Evolutionary conservation across 2,329 filamentous ascomycete species (phyloP).

Genomic region (Sclerotinia borealis): DNA sequence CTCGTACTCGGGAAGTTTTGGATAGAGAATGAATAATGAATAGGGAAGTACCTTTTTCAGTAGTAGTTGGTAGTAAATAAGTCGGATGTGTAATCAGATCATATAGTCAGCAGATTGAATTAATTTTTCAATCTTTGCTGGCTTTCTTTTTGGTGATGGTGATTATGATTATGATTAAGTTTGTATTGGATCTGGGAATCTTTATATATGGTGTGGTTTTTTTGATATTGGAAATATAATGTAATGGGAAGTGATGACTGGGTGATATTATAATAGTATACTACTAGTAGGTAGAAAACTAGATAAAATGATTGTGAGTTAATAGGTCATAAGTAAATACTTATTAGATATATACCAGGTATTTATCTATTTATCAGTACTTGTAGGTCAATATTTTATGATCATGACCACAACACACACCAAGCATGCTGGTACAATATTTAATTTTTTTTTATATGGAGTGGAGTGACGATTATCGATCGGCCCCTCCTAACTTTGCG

Average conservation of each 20-base stretch:
- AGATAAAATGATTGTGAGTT: too few species aligned
- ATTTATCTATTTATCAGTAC: too few species aligned
- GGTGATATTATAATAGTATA: too few species aligned
- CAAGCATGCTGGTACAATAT: too few species aligned
- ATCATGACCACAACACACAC: too few species aligned
- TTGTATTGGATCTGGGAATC: neutral
- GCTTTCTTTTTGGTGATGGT: neutral
- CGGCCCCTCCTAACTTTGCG: neutral
- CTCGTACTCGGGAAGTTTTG: constrained; percentile 1
- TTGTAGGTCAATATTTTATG: neutral
- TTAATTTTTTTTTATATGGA: neutral
- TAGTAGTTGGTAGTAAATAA: neutral
- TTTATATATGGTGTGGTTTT: neutral
- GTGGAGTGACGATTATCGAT: neutral
- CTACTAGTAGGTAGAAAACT: too few species aligned
- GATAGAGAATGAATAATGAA: neutral
- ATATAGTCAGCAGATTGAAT: constrained; percentile 5
- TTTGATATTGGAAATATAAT: neutral
- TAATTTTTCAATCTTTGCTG: neutral
- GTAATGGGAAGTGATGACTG: neutral
- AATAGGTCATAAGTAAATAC: too few species aligned
- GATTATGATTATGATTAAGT: neutral
- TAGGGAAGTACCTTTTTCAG: neutral
- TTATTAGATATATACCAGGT: too few species aligned
- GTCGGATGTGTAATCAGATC: constrained; percentile 5